A percentile compares a stretch with the other conserved stretches of the same genome.
Conservation (phyloP, 495 filamentous ascomycete species). For the Penicillium maclennaniae region DNA sequence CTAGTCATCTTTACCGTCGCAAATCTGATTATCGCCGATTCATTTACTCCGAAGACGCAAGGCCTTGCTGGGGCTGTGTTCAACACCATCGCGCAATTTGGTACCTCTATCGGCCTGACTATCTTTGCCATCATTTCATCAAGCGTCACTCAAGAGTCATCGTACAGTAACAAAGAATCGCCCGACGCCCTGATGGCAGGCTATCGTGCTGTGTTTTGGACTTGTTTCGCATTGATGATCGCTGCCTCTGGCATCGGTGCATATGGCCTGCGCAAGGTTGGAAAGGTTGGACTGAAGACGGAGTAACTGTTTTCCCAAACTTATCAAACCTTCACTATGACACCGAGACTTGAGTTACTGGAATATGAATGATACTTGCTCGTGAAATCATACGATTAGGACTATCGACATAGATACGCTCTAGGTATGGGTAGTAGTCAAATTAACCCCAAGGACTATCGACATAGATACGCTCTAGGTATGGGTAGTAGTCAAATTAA, state of each 20-base stretch:
- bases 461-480: not conserved
- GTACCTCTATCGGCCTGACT: conserved; percentile 55
- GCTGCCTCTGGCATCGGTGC: conserved; percentile 37
- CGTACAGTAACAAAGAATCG: conserved; percentile 21
- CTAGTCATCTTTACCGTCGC: conserved; percentile 50
- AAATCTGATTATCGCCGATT: conserved; percentile 55
- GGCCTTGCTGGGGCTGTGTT: conserved; percentile 62
- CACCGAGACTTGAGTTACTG: not conserved
- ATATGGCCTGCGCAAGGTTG: conserved; percentile 49
- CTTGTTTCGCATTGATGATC: conserved; percentile 48
- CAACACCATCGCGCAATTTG: conserved; percentile 60
- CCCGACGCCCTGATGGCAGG: conserved; percentile 49
- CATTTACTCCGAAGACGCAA: conserved; percentile 54
- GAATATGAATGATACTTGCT: not conserved
- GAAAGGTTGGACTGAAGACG: conserved; percentile 52
- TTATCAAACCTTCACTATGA: not conserved
- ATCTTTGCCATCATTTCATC: conserved; percentile 54
- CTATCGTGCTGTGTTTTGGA: conserved; percentile 60
- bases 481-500: not conserved
- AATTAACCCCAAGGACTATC: not conserved
- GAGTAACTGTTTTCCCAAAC: conserved; percentile 20
- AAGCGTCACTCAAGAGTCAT: conserved; percentile 40
- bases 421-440: not conserved
- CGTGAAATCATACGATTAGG: not conserved
- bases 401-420: not conserved